Base-by-base conservation (phyloP, 225 moss, liverwort and hornwort species). In the Polytrichum commune region DNA sequence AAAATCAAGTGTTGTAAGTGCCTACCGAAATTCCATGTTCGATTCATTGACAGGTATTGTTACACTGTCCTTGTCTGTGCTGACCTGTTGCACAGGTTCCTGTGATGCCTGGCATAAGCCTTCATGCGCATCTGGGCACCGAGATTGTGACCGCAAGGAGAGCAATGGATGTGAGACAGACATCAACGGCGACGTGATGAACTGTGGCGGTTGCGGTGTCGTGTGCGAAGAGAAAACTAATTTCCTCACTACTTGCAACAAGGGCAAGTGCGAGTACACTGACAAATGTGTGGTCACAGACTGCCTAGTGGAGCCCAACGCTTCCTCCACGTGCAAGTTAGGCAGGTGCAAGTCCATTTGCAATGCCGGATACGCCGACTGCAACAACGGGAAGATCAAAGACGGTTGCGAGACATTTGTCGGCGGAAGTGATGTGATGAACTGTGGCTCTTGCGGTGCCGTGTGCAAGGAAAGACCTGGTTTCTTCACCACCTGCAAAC, bases 301-400 rank as follows among this genome's bases (percentile, higher is more conserved):
- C 5, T 71, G 46, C 71, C 62, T 10, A 38, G 8, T 6, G 65
- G 55, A 5, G 7, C 73, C 66, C 19, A 26, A 66, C 30, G 30
- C 35, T 35, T 0, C 1, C 19, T 2, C 73, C 19, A 35, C 57
- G 20, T 66, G 73, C 66, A 65, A 33, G 19, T 56, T 33, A 66
- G 73, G 73, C 18, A 35, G 46, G 57, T 73, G 74, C 74, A 19
- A 18, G 29, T 4, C 29, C 35, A 67, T 46, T 10, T 74, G 74
- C 46, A 24, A 29, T 38, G 60, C 46, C 6, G 66, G 73, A 35
- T 66, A 27, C 54, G 73, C 60, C 18, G 20, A 74, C 32, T 74
- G 67, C 74, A 60, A 67, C 57, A 5, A n/a, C 19, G 4, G 67
- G 7, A 29, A 29, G 29, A 24, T 67, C 23, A 38, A 46, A 53